Conservation (phyloP, 306 rosid species). For the Vachellia pachyceras region DNA sequence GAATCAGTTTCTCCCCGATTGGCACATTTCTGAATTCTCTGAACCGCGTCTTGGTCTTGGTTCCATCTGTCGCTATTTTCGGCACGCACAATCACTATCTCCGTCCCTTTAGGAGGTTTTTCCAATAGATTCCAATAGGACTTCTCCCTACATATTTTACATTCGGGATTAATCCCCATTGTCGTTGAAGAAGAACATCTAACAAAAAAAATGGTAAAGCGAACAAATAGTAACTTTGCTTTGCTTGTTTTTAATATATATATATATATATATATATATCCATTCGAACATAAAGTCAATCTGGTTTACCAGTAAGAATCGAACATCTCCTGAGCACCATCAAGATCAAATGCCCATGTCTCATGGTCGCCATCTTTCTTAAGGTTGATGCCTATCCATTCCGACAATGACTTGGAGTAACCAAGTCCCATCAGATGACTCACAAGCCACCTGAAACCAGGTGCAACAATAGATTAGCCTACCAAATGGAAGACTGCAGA, state of each 20-base stretch:
- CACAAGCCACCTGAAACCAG: conserved; percentile 89
- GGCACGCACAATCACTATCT: conserved; percentile 74
- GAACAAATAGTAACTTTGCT: background rate
- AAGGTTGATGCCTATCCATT: conserved; percentile 92
- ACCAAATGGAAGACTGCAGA: conserved; percentile 9
- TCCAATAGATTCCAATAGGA: conserved; percentile 81
- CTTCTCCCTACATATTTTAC: conserved; percentile 59
- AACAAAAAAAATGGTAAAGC: background rate
- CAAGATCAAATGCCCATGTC: conserved; percentile 86
- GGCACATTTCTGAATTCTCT: conserved; percentile 61
- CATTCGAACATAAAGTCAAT: conserved; percentile 18
- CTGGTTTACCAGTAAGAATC: conserved; percentile 73
- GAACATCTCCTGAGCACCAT: conserved; percentile 85
- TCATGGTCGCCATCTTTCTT: conserved; percentile 79
- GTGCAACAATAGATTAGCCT: conserved; percentile 29
- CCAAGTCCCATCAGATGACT: conserved; percentile 84
- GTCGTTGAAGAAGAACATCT: background rate
- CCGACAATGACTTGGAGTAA: conserved; percentile 79
- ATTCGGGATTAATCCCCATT: conserved; percentile 15
- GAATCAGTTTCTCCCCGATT: conserved; percentile 48
- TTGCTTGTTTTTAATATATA: background rate
- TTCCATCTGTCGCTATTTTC: conserved; percentile 93
- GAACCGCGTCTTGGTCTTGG: conserved; percentile 52
- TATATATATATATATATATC: too few species aligned
- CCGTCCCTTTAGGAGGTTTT: conserved; percentile 77